A percentile compares a stretch with the other conserved stretches of the same genome.
Conservation (phyloP, 2,329 filamentous ascomycete genomes). For the Monosporascus sp. region DNA sequence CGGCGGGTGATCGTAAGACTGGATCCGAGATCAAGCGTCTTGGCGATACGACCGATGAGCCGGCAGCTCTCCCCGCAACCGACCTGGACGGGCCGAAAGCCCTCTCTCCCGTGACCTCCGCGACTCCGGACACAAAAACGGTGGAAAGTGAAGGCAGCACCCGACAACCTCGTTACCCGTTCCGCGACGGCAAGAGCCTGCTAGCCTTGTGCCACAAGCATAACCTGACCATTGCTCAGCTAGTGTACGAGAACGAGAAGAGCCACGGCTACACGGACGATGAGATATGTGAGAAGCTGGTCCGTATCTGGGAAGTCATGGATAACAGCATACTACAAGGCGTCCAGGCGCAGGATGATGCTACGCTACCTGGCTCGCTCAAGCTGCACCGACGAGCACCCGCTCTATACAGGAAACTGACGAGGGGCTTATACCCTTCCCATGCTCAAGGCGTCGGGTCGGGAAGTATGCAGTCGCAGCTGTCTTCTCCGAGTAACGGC, state of each 20-base stretch:
- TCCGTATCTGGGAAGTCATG: conserved; percentile 48
- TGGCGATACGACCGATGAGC: conserved; percentile 18
- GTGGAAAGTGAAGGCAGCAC: conserved; percentile 4
- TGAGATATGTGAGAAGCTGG: conserved; percentile 41
- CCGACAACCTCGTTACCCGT: conserved; percentile 39
- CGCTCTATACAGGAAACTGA: conserved; percentile 38
- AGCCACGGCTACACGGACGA: conserved; percentile 45
- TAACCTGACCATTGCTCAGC: conserved; percentile 46
- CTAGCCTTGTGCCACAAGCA: conserved; percentile 42
- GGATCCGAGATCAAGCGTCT: conserved; percentile 37
- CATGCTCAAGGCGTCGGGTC: conserved; percentile 15
- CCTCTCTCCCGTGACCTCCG: conserved; percentile 7
- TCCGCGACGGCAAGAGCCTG: conserved; percentile 41
- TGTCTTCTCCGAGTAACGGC: conserved; percentile 10
- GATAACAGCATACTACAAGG: conserved; percentile 45
- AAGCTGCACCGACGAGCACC: conserved; percentile 43
- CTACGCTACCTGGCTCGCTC: conserved; percentile 40
- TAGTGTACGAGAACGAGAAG: conserved; percentile 49
- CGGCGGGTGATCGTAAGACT: conserved; percentile 38
- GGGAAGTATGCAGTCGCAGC: conserved; percentile 6
- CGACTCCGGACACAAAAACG: conserved; percentile 8
- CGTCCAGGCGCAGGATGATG: conserved; percentile 38
- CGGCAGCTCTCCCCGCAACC: conserved; percentile 8
- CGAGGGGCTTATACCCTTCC: conserved; percentile 40
- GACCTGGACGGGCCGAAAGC: not conserved